These are phyloP conservation scores for Singerocomus rubriflavus DNA, from an alignment of 1,284 basidiomycete genomes.

Conservation along the genomic window DNA sequence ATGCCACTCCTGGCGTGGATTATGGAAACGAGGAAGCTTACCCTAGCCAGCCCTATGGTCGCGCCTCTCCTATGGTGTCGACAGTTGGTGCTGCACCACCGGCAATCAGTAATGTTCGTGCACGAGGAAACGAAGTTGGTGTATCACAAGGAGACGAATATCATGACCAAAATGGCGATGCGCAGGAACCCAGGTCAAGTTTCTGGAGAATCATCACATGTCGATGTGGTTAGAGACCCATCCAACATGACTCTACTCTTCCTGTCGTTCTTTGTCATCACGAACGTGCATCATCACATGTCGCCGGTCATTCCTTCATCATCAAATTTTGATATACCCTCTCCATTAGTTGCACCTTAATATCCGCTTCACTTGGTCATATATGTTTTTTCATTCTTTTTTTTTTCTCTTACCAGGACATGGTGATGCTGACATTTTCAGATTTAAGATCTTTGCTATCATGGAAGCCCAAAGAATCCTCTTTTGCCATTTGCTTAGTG, in stretches of 20 bases:
- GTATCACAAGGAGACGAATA: conserved; percentile 59
- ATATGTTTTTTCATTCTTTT: conserved; percentile 18
- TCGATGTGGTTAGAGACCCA: conserved; percentile 55
- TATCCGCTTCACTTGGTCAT: conserved; percentile 37
- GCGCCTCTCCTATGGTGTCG: conserved; percentile 72
- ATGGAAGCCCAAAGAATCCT: conserved; percentile 22
- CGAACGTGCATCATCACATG: conserved; percentile 25
- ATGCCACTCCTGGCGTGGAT: conserved; percentile 51
- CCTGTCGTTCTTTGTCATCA: conserved; percentile 24
- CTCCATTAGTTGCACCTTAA: conserved; percentile 34
- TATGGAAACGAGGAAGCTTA: conserved; percentile 50
- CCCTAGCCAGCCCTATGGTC: conserved; percentile 56
- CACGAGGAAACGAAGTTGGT: conserved; percentile 62
- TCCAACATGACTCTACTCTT: conserved; percentile 8
- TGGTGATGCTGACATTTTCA: conserved; percentile 29
- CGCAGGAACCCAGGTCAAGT: conserved; percentile 51
- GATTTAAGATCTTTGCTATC: conserved; percentile 25
- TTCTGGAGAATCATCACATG: conserved; percentile 72
- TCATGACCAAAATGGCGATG: conserved; percentile 54
- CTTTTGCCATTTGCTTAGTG: conserved; percentile 31
- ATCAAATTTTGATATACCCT: conserved; percentile 33
- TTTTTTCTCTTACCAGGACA: conserved; percentile 20
- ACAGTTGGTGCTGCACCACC: conserved; percentile 63
- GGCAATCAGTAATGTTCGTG: conserved; percentile 67
- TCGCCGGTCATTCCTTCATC: conserved; percentile 27